A percentile compares a stretch with the other conserved stretches of the same genome.
Evolutionary conservation across 108 stramenopile species (phyloP).

Genomic region (Nitzschia sp.): DNA sequence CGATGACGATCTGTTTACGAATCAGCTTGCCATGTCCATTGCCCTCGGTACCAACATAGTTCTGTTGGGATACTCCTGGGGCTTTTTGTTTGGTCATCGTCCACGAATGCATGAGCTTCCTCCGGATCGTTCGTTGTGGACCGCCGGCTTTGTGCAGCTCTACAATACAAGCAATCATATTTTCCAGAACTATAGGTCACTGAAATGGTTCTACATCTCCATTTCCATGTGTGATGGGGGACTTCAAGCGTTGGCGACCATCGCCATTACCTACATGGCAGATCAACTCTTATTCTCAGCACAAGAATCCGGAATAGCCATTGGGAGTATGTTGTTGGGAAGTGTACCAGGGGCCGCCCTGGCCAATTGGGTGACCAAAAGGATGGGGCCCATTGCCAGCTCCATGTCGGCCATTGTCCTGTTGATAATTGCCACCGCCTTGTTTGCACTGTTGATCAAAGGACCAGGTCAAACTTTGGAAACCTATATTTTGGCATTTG

Average conservation of each 20-base stretch:
- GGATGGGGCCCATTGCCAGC: slow-evolving; percentile 39
- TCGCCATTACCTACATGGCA: slow-evolving; percentile 51
- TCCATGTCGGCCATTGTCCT: slow-evolving; percentile 23
- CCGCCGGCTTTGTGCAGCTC: slow-evolving; percentile 49
- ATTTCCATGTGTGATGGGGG: slow-evolving; percentile 51
- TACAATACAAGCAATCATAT: slow-evolving; percentile 41
- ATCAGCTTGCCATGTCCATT: slow-evolving; percentile 43
- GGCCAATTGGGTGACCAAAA: slow-evolving; percentile 11
- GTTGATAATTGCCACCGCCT: slow-evolving; percentile 13
- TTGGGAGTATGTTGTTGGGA: slow-evolving; percentile 39
- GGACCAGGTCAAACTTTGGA: slow-evolving; percentile 50
- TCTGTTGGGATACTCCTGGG: slow-evolving; percentile 45
- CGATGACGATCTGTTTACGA: slow-evolving; percentile 45
- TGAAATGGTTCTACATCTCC: slow-evolving; percentile 56
- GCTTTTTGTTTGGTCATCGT: slow-evolving; percentile 44
- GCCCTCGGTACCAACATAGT: slow-evolving; percentile 39
- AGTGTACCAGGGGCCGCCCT: slow-evolving; percentile 50
- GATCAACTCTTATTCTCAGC: slow-evolving; percentile 46
- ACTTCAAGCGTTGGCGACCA: slow-evolving; percentile 43
- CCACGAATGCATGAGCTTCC: slow-evolving; percentile 45
- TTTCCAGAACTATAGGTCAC: slow-evolving; percentile 26
- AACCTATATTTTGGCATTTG: slow-evolving; percentile 52
- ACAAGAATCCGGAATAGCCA: slow-evolving; percentile 46
- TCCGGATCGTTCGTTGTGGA: slow-evolving; percentile 31
- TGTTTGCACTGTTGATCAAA: slow-evolving; percentile 36